These are phyloP conservation scores for Zychaea mexicana DNA, from an alignment of 371 early-diverging fungal species.

Conservation along the genomic window DNA sequence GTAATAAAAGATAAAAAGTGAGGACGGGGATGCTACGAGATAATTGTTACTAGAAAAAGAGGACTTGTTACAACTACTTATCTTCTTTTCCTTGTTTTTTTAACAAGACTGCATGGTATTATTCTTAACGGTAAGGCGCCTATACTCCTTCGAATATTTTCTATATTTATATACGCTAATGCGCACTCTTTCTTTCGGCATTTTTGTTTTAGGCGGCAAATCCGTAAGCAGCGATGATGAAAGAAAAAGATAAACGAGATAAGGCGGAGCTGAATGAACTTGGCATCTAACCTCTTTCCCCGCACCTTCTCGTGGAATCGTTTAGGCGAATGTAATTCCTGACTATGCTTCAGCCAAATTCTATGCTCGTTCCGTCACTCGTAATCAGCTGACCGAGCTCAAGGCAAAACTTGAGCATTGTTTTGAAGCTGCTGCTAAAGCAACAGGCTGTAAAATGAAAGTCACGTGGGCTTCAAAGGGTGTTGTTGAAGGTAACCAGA, in stretches of 20 bases:
- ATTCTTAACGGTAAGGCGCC: slow-evolving; percentile 63
- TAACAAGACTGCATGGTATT: slow-evolving; percentile 68
- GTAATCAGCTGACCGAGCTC: slow-evolving; percentile 49
- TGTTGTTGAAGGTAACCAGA: slow-evolving; percentile 68
- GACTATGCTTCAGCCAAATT: slow-evolving; percentile 59
- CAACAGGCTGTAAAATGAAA: slow-evolving; percentile 68
- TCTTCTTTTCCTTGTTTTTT: neutral
- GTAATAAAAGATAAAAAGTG: slow-evolving; percentile 16
- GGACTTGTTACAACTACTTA: neutral
- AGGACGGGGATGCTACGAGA: neutral
- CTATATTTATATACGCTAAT: too few species aligned
- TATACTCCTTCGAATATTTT: too few species aligned
- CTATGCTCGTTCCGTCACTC: slow-evolving; percentile 58
- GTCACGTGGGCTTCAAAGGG: slow-evolving; percentile 76
- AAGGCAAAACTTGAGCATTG: slow-evolving; percentile 51
- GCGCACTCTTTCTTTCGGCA: neutral
- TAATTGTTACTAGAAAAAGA: neutral
- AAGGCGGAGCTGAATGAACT: neutral
- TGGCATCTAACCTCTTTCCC: neutral
- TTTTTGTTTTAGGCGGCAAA: neutral
- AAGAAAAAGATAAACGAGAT: neutral
- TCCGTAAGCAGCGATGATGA: neutral
- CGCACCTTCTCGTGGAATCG: too few species aligned
- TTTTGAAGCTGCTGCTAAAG: slow-evolving; percentile 62
- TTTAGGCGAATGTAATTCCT: slow-evolving; percentile 57